These are phyloP conservation scores for Neckera pumila DNA, from an alignment of 225 moss, liverwort and hornwort species.

Conservation along the genomic window DNA sequence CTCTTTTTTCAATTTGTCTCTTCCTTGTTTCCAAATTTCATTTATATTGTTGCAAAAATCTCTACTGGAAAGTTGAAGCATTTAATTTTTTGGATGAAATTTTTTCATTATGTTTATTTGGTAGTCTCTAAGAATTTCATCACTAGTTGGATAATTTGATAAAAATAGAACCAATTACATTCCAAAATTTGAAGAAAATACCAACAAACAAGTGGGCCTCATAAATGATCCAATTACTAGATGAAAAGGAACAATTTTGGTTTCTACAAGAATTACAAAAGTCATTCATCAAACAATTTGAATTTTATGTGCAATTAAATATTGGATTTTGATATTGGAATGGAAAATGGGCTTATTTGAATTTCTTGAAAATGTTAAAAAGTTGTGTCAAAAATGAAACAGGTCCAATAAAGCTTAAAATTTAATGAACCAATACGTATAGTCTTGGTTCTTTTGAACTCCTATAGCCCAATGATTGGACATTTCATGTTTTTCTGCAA, in stretches of 20 bases:
- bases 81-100: not conserved
- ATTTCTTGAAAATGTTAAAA: not conserved
- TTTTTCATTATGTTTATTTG: not conserved
- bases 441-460: accelerated
- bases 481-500: not conserved
- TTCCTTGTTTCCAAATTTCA: accelerated
- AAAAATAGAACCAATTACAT: not conserved
- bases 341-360: accelerated
- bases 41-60: accelerated
- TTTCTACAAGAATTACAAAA: not conserved
- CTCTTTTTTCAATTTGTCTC: not conserved
- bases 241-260: not conserved
- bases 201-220: accelerated
- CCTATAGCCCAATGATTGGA: accelerated
- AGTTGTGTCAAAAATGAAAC: no score
- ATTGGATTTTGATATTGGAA: not conserved
- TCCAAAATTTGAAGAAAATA: not conserved
- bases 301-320: accelerated
- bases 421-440: not conserved
- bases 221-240: not conserved
- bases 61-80: not conserved
- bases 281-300: not conserved
- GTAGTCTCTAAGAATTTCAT: not conserved
- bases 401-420: not conserved
- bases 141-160: not conserved